Conservation (phyloP, 495 filamentous ascomycete genomes). For the Xanthoparmelia taractica region DNA sequence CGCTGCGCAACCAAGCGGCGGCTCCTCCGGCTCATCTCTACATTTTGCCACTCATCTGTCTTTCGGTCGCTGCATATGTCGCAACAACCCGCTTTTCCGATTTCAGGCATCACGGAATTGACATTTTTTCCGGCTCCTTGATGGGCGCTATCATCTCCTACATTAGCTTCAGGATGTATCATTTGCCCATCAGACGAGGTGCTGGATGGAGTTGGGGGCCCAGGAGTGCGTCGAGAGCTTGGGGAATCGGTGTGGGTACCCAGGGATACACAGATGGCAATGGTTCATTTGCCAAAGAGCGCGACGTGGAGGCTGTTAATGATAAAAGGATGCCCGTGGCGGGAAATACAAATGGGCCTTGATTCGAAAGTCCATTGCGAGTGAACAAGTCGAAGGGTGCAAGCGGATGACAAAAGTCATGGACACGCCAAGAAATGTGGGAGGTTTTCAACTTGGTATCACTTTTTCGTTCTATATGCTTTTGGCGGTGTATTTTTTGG, state of each 20-base stretch:
- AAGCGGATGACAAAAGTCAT: too few species aligned
- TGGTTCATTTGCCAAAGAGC: not conserved
- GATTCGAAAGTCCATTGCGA: too few species aligned
- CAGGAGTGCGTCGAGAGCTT: constrained; percentile 36
- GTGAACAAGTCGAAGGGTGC: too few species aligned
- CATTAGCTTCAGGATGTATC: constrained; percentile 57
- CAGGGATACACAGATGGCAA: not conserved
- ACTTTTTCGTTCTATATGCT: too few species aligned
- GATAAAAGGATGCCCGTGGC: not conserved
- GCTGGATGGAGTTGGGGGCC: constrained; percentile 49
- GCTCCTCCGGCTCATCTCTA: constrained; percentile 54
- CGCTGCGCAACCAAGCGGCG: constrained; percentile 43
- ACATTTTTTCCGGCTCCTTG: constrained; percentile 52
- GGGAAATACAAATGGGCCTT: not conserved
- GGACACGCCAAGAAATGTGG: too few species aligned
- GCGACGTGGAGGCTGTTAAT: not conserved
- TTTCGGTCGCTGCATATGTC: constrained; percentile 54
- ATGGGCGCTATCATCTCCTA: constrained; percentile 51
- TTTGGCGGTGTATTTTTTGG: too few species aligned
- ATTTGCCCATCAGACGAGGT: constrained; percentile 57
- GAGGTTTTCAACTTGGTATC: too few species aligned
- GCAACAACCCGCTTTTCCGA: constrained; percentile 55
- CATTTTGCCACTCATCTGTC: constrained; percentile 48
- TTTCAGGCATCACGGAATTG: constrained; percentile 56
- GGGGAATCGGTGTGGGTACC: constrained; percentile 53